phyloP scores from a whole-genome alignment of 352 stramenopile genomes.

The Pythium guiyangense region DNA sequence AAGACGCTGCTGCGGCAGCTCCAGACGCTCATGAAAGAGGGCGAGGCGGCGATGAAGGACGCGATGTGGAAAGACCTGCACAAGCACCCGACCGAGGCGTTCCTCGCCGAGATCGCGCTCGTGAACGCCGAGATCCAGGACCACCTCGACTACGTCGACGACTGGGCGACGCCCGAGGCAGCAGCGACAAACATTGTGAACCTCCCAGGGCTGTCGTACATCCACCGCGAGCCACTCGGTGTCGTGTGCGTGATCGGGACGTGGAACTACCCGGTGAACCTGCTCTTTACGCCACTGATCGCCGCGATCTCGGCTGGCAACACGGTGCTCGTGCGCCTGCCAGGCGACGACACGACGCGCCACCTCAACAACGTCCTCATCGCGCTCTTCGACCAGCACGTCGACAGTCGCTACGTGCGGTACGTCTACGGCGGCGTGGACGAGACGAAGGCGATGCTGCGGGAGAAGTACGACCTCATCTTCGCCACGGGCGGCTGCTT shows the following conservation, averaged over 20 bases:
- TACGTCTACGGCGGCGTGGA: constrained; percentile 78
- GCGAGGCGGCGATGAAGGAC: constrained; percentile 34
- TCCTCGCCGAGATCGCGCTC: constrained; percentile 41
- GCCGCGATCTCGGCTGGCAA: constrained; percentile 89
- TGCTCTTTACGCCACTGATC: constrained; percentile 75
- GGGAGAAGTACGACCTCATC: too few species aligned
- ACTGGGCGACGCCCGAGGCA: constrained; percentile 53
- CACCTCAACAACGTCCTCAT: constrained; percentile 56
- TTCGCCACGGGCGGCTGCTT: too few species aligned
- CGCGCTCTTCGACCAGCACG: constrained; percentile 62
- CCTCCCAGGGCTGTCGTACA: constrained; percentile 53
- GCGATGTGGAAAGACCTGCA: constrained; percentile 66
- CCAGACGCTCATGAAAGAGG: constrained; percentile 44
- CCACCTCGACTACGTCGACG: constrained; percentile 62
- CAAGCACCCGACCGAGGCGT: constrained; percentile 68
- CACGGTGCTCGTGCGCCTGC: constrained; percentile 89
- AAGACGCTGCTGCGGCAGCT: constrained; percentile 45
- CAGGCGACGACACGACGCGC: constrained; percentile 79
- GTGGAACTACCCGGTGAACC: constrained; percentile 91
- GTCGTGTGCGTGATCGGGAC: constrained; percentile 81
- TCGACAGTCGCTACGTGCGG: constrained; percentile 70
- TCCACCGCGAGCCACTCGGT: too few species aligned
- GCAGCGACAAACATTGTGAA: constrained; percentile 55
- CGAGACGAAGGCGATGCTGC: too few species aligned
- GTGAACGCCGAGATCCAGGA: constrained; percentile 71